Evolutionary conservation across 2,329 filamentous ascomycete species (phyloP).

Genomic region (Alternaria incomplexa): DNA sequence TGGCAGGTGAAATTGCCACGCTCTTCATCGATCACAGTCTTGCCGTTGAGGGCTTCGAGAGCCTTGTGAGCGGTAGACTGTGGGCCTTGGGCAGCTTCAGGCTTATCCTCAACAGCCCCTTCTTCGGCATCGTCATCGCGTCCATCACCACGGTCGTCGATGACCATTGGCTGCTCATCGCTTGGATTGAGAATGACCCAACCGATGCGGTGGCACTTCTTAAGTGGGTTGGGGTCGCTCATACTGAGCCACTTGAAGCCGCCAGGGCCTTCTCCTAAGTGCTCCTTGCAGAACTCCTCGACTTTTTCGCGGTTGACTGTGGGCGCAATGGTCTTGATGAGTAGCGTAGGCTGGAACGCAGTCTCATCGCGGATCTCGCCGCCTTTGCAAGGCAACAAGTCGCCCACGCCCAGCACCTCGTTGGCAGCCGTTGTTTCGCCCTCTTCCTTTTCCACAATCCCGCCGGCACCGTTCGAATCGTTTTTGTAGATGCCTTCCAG

Average conservation of each 20-base stretch:
- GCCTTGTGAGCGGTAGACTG: constrained; percentile 77
- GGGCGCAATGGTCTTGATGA: constrained; percentile 98
- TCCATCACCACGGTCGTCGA: constrained; percentile 74
- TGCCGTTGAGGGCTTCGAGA: constrained; percentile 92
- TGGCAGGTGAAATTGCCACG: constrained; percentile 97
- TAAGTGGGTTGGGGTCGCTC: constrained; percentile 94
- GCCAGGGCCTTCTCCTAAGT: constrained; percentile 87
- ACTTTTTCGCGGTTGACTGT: constrained; percentile 94
- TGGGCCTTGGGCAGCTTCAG: constrained; percentile 45
- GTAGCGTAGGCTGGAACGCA: constrained; percentile 84
- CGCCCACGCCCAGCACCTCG: constrained; percentile 90
- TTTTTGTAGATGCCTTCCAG: constrained; percentile 93
- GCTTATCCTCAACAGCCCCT: constrained; percentile 63
- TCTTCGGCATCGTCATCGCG: constrained; percentile 70
- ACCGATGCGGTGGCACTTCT: constrained; percentile 95
- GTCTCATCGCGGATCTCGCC: constrained; percentile 90
- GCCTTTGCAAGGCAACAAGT: constrained; percentile 81
- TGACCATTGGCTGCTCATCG: constrained; percentile 65
- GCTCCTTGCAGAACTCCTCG: constrained; percentile 92
- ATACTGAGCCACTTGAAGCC: constrained; percentile 96
- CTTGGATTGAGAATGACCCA: constrained; percentile 96
- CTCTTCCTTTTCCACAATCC: constrained; percentile 90
- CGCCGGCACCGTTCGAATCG: constrained; percentile 85
- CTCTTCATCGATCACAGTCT: constrained; percentile 92
- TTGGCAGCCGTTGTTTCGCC: constrained; percentile 90